Percentiles rank a stretch among this genome's conserved stretches.
These are phyloP conservation scores for Fusarium lyarnte DNA, from an alignment of 2,329 filamentous ascomycete species.

Conservation along the genomic window DNA sequence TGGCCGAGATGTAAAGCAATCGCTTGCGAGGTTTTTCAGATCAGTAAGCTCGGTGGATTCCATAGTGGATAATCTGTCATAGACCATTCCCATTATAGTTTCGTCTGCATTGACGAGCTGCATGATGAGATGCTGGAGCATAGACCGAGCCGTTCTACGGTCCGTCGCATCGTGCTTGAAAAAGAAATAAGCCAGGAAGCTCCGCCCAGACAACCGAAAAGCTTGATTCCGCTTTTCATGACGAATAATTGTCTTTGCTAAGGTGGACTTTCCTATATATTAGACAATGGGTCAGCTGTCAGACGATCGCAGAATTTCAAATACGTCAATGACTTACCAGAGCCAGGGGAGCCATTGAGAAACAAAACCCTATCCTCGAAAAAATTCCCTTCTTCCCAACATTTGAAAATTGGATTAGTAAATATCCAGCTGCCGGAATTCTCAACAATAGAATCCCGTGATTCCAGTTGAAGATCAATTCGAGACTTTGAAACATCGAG, in stretches of 20 bases:
- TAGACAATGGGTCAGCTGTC: rapidly evolving
- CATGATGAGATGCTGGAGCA: neutral
- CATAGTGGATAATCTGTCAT: rapidly evolving
- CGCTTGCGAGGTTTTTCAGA: rapidly evolving
- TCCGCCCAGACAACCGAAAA: rapidly evolving
- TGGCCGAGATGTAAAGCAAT: rapidly evolving
- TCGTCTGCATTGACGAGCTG: rapidly evolving
- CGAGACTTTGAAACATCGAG: rapidly evolving
- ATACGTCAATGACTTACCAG: rapidly evolving
- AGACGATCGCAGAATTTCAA: rapidly evolving
- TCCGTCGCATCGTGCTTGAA: neutral
- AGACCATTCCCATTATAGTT: rapidly evolving
- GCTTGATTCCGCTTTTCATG: rapidly evolving
- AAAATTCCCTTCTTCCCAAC: rapidly evolving
- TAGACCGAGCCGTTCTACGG: rapidly evolving
- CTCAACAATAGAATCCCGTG: rapidly evolving
- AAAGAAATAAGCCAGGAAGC: neutral
- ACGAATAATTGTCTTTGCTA: neutral
- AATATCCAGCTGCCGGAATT: neutral
- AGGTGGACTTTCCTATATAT: neutral
- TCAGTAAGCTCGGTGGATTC: rapidly evolving
- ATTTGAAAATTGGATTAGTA: rapidly evolving
- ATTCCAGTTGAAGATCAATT: rapidly evolving
- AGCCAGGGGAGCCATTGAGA: neutral
- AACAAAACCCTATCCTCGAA: neutral